Conservation (phyloP, 148 eudicot genomes). For the Chenopodium suecicum region DNA sequence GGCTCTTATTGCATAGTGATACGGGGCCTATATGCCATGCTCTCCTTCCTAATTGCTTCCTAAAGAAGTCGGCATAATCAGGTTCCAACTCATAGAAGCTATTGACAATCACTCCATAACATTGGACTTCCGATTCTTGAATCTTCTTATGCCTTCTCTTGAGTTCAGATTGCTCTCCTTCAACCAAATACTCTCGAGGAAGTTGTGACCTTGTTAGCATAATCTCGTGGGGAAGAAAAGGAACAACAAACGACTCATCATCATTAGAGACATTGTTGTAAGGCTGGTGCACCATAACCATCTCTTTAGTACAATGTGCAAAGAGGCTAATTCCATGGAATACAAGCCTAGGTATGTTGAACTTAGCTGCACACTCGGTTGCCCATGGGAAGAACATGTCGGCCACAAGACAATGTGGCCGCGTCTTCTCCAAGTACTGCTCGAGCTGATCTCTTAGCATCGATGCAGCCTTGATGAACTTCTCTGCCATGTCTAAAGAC, state of each 20-base stretch:
- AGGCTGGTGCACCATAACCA: constrained; percentile 31
- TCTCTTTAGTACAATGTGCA: constrained; percentile 29
- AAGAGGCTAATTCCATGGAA: constrained; percentile 51
- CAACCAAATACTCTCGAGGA: neutral
- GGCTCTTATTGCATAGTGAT: constrained; percentile 31
- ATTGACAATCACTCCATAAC: constrained; percentile 53
- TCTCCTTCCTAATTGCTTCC: constrained; percentile 36
- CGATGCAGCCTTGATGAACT: constrained; percentile 31
- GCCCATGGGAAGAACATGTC: constrained; percentile 50
- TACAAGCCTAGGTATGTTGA: constrained; percentile 47
- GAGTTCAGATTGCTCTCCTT: neutral
- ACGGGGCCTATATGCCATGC: constrained; percentile 67
- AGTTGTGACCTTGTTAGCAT: constrained; percentile 30
- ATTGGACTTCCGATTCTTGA: constrained; percentile 24
- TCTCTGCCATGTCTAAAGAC: neutral
- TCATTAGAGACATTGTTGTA: constrained; percentile 37
- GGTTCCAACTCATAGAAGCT: constrained; percentile 71
- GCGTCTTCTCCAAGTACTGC: constrained; percentile 31
- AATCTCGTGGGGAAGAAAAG: constrained; percentile 39
- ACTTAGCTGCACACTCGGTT: constrained; percentile 34
- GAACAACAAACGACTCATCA: constrained; percentile 37
- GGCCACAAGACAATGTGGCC: constrained; percentile 44
- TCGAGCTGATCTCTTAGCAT: constrained; percentile 44
- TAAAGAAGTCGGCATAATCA: constrained; percentile 45
- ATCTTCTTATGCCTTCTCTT: neutral